Conservation (phyloP, 1,284 basidiomycete genomes). For the Cryptococcus sp. region DNA sequence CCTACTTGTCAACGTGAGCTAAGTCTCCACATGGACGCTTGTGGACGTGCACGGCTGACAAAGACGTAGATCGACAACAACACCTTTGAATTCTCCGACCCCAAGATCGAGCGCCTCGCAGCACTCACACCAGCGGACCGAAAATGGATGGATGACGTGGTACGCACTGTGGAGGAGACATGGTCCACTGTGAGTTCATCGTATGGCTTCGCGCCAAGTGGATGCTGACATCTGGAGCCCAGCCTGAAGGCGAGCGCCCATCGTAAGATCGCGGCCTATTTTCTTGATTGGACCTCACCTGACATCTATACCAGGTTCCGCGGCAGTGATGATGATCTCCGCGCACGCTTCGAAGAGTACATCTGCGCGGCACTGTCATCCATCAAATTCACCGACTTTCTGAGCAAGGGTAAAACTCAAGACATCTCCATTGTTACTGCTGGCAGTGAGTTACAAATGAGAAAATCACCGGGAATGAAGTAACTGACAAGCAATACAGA, state of each 20-base stretch:
- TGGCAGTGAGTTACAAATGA: constrained; percentile 10
- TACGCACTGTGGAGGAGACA: constrained; percentile 74
- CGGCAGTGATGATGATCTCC: constrained; percentile 87
- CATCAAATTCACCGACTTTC: constrained; percentile 77
- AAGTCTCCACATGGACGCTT: neutral
- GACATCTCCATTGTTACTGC: constrained; percentile 29
- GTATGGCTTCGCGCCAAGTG: neutral
- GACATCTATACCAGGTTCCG: constrained; percentile 57
- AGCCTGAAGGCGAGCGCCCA: constrained; percentile 31
- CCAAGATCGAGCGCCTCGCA: constrained; percentile 70
- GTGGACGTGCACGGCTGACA: neutral
- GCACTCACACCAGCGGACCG: constrained; percentile 86
- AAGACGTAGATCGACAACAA: constrained; percentile 70
- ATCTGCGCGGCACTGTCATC: constrained; percentile 55
- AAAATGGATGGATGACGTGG: constrained; percentile 87
- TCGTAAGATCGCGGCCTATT: constrained; percentile 2
- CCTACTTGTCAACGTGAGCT: constrained; percentile 77
- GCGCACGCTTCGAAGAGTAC: constrained; percentile 67
- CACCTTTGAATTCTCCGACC: constrained; percentile 77
- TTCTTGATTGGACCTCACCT: neutral
- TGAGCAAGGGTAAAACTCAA: constrained; percentile 42
- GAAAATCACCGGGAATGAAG: constrained; percentile 5
- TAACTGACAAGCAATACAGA: constrained; percentile 13
- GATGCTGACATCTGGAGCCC: neutral
- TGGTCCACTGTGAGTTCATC: constrained; percentile 58